These are phyloP conservation scores for Circinella minor DNA, from an alignment of 371 early-diverging fungal species.

Conservation along the genomic window DNA sequence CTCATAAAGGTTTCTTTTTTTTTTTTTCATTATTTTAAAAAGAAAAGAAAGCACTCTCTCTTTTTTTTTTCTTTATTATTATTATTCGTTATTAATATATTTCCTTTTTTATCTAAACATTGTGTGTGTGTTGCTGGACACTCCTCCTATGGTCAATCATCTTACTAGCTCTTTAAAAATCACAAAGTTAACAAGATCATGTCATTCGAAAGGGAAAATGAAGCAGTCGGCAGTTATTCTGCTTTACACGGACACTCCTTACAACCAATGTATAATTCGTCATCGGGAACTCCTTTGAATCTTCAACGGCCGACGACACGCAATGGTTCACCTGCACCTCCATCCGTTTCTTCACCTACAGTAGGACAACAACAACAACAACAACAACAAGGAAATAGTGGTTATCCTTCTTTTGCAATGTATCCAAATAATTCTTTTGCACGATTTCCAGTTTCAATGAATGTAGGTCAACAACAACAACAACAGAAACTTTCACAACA, in stretches of 20 bases:
- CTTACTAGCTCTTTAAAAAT: background rate
- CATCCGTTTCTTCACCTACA: conserved; percentile 48
- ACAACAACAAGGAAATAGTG: background rate
- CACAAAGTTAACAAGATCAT: conserved; percentile 10
- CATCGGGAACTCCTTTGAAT: conserved; percentile 6
- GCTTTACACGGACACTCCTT: conserved; percentile 5
- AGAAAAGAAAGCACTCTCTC: no score
- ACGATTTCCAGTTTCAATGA: conserved; percentile 54
- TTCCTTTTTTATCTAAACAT: background rate
- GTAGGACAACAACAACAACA: background rate
- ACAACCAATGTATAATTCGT: conserved; percentile 5
- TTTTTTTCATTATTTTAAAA: no score
- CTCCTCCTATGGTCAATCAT: conserved; percentile 10
- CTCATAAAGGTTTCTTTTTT: no score
- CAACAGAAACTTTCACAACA: conserved; percentile 26
- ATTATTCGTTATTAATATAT: background rate
- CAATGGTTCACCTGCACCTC: conserved; percentile 15
- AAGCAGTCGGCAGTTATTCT: conserved; percentile 8
- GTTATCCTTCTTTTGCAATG: conserved; percentile 33
- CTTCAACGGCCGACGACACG: conserved; percentile 11
- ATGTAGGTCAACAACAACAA: conserved; percentile 14
- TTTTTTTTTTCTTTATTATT: no score
- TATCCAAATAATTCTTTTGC: conserved; percentile 35
- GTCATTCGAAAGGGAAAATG: conserved; percentile 17
- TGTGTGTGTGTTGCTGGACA: conserved; percentile 6